phyloP scores from a whole-genome alignment of 305 asterid species.

The Solanum hybrid region DNA sequence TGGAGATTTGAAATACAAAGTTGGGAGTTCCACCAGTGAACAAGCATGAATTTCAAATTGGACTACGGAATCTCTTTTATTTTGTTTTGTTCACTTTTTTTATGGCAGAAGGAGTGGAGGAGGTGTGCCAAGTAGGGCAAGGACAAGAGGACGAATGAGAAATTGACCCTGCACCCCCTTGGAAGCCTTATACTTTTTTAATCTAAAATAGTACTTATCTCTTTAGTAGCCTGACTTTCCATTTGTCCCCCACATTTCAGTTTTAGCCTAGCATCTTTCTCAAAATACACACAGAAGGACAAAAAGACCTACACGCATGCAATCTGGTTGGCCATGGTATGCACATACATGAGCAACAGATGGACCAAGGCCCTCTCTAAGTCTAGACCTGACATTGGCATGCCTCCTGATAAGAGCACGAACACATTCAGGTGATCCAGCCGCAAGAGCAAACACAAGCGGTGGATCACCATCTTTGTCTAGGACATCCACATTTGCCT shows the following conservation, averaged over 20 bases:
- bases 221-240: neutral
- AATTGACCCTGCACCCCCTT: neutral
- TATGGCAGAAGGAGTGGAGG: neutral
- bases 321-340: conserved; percentile 97
- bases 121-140: neutral
- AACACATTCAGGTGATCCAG: conserved; percentile 96
- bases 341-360: conserved; percentile 99
- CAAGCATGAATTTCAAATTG: neutral
- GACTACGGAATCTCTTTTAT: neutral
- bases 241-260: conserved; percentile 1
- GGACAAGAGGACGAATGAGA: neutral
- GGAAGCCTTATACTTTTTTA: neutral
- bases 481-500: conserved; percentile 76
- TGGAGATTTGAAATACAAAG: neutral
- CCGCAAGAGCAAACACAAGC: conserved; percentile 93
- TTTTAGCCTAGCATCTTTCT: neutral
- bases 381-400: conserved; percentile 82
- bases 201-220: neutral
- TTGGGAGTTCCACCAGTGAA: neutral
- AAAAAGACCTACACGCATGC: conserved; percentile 71
- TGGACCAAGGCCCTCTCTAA: conserved; percentile 96
- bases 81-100: neutral
- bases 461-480: conserved; percentile 99
- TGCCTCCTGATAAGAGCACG: conserved; percentile 68
- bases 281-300: neutral